Evolutionary conservation across 164 flowering plant species (phyloP), one percentile per base, ranked within the genome.

Genomic region (Chimonanthus salicifolius): DNA sequence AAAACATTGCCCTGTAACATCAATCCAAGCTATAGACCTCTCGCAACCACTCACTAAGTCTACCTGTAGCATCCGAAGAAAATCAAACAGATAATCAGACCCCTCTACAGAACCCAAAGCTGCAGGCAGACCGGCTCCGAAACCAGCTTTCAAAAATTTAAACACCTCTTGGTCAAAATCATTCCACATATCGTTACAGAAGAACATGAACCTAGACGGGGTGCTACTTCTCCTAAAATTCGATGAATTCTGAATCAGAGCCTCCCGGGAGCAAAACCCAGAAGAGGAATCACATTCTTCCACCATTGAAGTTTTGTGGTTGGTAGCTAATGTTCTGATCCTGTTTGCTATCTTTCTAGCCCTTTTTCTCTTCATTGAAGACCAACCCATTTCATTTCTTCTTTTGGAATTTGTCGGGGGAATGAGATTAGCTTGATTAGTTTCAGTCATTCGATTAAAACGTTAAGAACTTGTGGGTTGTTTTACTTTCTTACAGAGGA

Each of bases 11-110:
- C 71, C 74, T 33, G 66, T 16, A 33, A 54, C 78, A 48, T 76
- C 78, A 43, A 76, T 76, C 78, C 78, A 76, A 8, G 78, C 70
- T 6, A 76, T 71, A 9, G 78, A 76, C 46, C 74, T 64, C 49
- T 66, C 71, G 44, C 46, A 6, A 5, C 74, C 78, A 0, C 58
- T 54, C 7, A 6, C 48, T 6, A 47, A 58, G 58, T 76, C 74
- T 3, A 71, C 15, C 71, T 76, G 74, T 67, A 66, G 58, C 78
- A 76, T 76, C 62, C 78, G 46, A 45, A 65, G 44, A 58, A 76
- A 76, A 62, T 76, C 78, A 49, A 76, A 58, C 1, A 76, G 74
- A 48, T 47, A 58, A 54, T 72, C 5, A 45, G 74, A 79, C 4
- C 74, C 78, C 20, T 67, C 71, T 9, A 71, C 66, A 13, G 47